Percentiles rank a stretch among this genome's conserved stretches.
Evolutionary conservation across 2,329 filamentous ascomycete species (phyloP).

Genomic region (Botryotinia globosa): DNA sequence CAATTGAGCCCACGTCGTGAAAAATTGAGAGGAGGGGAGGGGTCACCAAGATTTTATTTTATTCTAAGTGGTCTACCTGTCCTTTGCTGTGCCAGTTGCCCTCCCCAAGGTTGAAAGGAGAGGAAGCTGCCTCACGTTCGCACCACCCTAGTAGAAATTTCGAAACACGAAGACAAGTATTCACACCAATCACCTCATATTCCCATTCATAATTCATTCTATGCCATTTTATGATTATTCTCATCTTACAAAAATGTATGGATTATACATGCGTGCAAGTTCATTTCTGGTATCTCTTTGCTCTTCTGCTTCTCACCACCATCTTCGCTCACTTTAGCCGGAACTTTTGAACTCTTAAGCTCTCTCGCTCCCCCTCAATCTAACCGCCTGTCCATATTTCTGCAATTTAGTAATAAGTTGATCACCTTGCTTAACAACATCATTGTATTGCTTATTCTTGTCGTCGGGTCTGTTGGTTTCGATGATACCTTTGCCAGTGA

Average conservation of each 20-base stretch:
- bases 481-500: constrained; percentile 93
- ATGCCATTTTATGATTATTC: constrained; percentile 9
- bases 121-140: not conserved
- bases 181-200: not conserved
- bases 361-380: constrained; percentile 90
- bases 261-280: not conserved
- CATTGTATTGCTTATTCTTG: constrained; percentile 99
- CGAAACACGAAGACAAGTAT: not conserved
- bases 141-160: not conserved
- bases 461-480: constrained; percentile 97
- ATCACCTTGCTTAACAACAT: constrained; percentile 96
- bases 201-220: not conserved
- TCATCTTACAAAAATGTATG: constrained; percentile 14
- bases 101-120: not conserved
- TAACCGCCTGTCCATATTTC: constrained; percentile 96
- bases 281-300: constrained; percentile 10
- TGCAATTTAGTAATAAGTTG: constrained; percentile 98
- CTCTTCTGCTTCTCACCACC: not conserved
- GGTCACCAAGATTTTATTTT: not conserved
- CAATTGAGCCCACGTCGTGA: not conserved
- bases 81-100: not conserved
- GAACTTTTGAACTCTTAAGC: constrained; percentile 42
- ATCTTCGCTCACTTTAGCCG: too few species aligned
- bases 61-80: not conserved
- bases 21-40: accelerated